Evolutionary conservation across 257 asterid species (phyloP), one percentile per base, ranked within the genome.

Genomic region (Solanum boliviense): DNA sequence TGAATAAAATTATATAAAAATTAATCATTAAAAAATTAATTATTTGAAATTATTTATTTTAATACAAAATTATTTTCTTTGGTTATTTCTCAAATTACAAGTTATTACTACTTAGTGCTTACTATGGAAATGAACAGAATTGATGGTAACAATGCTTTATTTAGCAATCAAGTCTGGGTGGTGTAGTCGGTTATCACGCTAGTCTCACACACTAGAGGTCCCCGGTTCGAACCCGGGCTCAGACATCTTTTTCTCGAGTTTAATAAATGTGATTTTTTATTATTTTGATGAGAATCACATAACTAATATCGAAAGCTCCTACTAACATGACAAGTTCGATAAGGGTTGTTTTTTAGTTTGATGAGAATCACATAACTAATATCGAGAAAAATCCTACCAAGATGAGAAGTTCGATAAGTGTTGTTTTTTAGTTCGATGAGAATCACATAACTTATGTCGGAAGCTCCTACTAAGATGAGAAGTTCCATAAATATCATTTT

Each of bases 211-310:
- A 93, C 98, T 94, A 97, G 98, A 95, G 98, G 98, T 96, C 98
- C 99, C 99, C 98, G 94, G 98, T 97, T 97, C 98, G 98, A 96
- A 93, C 98, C 99, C 98, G 98, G 98, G 96, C 98, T 97, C 94
- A 97, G 98, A 95, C 92, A 92, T 16, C n/a, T 6, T 0, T 39
- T 9, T 23, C 70, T 9, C 71, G 4, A n/a, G 71, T n/a, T 62
- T 8, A 16, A n/a, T 62, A 62, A 3, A 9, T 10, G 71, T n/a
- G 1, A 7, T 62, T 23, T 62, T 62, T 23, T 9, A 20, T 9
- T 21, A 56, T 7, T 58, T 62, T 10, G 15, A 23, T 62, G 31
- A 62, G 29, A 60, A 21, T 60, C 70, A 60, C 29, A 60, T 60
- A 9, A 60, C 6, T 23, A 60, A 60, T 23, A 60, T 23, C 6